Evolutionary conservation across 2,329 filamentous ascomycete genomes (phyloP), one percentile per base, ranked within the genome.

Genomic region (Xylariaceae sp.): DNA sequence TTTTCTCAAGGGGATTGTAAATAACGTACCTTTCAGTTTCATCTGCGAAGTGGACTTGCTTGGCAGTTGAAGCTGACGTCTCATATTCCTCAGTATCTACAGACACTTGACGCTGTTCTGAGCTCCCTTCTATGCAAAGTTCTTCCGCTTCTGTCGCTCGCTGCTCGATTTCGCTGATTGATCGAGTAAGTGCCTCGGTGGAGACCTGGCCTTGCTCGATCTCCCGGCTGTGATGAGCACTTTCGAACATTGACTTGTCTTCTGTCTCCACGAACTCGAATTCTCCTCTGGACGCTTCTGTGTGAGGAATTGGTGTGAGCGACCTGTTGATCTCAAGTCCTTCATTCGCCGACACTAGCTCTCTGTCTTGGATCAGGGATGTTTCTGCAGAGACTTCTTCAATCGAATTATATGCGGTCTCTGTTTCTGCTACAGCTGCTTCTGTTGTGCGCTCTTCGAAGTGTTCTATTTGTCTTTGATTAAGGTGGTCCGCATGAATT

Each of bases 1-100:
- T 3, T 3, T 23, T 30, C 15, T 30, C 23, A 30, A 30, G 23
- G 42, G 11, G 42, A 15, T 9, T 5, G 23, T 35, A 10, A n/a
- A n/a, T 45, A 58, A 30, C 59, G 49, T 59, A 64, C 64, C 47
- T 51, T n/a, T 65, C 58, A 34, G 35, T 17, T 13, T 37, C 30
- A 11, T 61, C 56, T 45, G 56, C 62, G 13, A 51, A 30, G 11
- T 56, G 51, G 35, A 50, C 56, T 55, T 61, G 47, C 3, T 61
- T 59, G 39, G 51, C 57, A 15, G 35, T 15, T 47, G 58, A 49
- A 10, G 47, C 52, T 23, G 53, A 2, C 37, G 59, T 53, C 11
- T 39, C 48, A 8, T 48, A 13, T 9, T 17, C 17, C 44, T 56
- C 53, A 23, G 11, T 15, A 44, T 60, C 23, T 23, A 18, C 37